These are phyloP conservation scores for Oidiodendron maius DNA, from an alignment of 495 filamentous ascomycete species.

Conservation along the genomic window DNA sequence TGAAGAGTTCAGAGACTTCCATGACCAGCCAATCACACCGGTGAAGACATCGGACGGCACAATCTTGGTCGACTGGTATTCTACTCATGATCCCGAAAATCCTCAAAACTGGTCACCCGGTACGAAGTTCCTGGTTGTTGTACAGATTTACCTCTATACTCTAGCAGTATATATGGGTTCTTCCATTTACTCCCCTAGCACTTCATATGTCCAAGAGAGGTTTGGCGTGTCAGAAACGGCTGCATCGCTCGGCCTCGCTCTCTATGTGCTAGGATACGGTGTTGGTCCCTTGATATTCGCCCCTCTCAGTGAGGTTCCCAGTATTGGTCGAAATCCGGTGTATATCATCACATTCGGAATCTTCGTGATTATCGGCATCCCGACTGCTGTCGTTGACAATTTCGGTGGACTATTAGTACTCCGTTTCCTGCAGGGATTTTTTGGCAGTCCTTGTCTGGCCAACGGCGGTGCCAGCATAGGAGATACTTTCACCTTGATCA, in stretches of 20 bases:
- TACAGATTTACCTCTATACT: slow-evolving; percentile 47
- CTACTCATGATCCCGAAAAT: slow-evolving; percentile 28
- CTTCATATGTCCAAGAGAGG: slow-evolving; percentile 36
- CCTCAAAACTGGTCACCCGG: slow-evolving; percentile 48
- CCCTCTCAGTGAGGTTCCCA: slow-evolving; percentile 56
- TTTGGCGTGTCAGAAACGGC: slow-evolving; percentile 48
- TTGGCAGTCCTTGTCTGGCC: slow-evolving; percentile 69
- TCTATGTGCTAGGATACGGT: slow-evolving; percentile 59
- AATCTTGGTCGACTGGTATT: slow-evolving; percentile 56
- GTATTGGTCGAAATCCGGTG: slow-evolving; percentile 54
- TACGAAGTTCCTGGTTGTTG: slow-evolving; percentile 34
- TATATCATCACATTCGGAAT: slow-evolving; percentile 65
- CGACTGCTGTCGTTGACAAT: slow-evolving; percentile 68
- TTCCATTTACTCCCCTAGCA: slow-evolving; percentile 41
- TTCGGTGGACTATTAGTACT: slow-evolving; percentile 65
- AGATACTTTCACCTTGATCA: slow-evolving; percentile 65
- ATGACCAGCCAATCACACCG: slow-evolving; percentile 44
- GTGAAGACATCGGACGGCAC: slow-evolving; percentile 32
- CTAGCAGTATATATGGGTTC: slow-evolving; percentile 43
- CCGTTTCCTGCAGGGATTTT: slow-evolving; percentile 71
- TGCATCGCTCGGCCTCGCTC: slow-evolving; percentile 45
- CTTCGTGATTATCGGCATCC: slow-evolving; percentile 70
- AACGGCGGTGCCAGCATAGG: slow-evolving; percentile 74
- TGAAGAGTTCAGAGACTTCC: too few relatives aligned
- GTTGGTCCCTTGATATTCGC: slow-evolving; percentile 39